Conservation (phyloP, 2,329 filamentous ascomycete genomes). For the Trichophyton schoenleinii region DNA sequence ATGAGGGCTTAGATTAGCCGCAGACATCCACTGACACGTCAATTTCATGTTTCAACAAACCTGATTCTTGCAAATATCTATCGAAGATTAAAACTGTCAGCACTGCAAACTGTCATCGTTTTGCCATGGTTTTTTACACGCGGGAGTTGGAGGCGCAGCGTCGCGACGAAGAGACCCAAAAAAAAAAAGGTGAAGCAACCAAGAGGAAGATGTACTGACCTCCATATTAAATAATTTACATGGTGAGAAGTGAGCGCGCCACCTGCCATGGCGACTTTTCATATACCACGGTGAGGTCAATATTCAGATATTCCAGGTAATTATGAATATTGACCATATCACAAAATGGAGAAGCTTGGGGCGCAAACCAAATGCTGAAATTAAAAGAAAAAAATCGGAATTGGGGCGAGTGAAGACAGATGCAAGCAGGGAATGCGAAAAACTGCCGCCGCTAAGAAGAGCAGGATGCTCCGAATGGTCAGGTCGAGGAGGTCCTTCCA, state of each 20-base stretch:
- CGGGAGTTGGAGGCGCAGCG: constrained; percentile 1
- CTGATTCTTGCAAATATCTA: constrained; percentile 45
- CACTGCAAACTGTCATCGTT: background rate
- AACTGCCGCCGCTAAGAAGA: constrained; percentile 1
- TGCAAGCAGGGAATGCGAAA: constrained; percentile 1
- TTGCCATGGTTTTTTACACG: background rate
- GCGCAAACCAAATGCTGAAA: background rate
- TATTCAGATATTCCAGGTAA: background rate
- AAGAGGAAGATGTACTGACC: constrained; percentile 33
- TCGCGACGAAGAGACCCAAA: constrained; percentile 11
- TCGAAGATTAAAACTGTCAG: constrained; percentile 1
- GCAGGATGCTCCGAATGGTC: background rate
- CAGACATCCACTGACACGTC: constrained; percentile 10
- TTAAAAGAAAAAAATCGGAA: background rate
- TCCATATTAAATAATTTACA: constrained; percentile 58
- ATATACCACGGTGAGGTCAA: background rate
- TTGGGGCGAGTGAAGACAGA: background rate
- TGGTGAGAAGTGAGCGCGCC: constrained; percentile 41
- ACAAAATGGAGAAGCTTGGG: background rate
- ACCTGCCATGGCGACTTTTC: constrained; percentile 26
- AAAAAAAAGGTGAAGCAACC: background rate
- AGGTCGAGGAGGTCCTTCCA: background rate
- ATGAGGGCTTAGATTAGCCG: constrained; percentile 1
- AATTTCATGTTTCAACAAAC: constrained; percentile 25
- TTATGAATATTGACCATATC: constrained; percentile 2